Evolutionary conservation across 1,284 basidiomycete species (phyloP).

Genomic region (Cryptococcus hybrid): DNA sequence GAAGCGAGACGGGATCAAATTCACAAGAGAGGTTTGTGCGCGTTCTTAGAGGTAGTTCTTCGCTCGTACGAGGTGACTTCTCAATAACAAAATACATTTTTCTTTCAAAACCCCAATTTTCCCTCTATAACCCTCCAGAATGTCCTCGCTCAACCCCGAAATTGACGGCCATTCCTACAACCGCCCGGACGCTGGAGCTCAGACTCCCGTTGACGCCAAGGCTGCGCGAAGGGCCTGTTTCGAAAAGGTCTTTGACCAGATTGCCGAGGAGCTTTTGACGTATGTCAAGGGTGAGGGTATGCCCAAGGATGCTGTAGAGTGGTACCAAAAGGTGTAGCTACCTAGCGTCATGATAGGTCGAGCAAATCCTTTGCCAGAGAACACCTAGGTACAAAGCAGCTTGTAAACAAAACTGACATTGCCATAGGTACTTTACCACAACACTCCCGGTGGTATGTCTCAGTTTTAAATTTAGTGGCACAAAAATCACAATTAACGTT

Average conservation of each 20-base stretch:
- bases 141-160: constrained; percentile 9
- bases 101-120: background rate
- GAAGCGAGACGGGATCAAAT: no score
- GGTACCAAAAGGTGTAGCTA: constrained; percentile 67
- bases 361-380: background rate
- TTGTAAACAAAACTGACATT: background rate
- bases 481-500: background rate
- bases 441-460: constrained; percentile 72
- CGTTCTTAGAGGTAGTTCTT: no score
- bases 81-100: no score
- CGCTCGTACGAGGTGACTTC: no score
- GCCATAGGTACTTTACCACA: constrained; percentile 81
- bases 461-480: background rate
- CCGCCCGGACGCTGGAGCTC: constrained; percentile 8
- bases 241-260: constrained; percentile 55
- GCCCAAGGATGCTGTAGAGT: constrained; percentile 76
- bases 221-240: constrained; percentile 36
- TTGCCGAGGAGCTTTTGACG: constrained; percentile 59
- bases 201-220: constrained; percentile 19
- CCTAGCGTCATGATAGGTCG: background rate
- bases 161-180: constrained; percentile 18
- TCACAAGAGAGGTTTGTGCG: no score
- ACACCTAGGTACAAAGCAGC: background rate
- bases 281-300: constrained; percentile 67
- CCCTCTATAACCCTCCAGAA: background rate